Evolutionary conservation across 2,329 filamentous ascomycete species (phyloP).

Genomic region (Mycosphaerella sp.): DNA sequence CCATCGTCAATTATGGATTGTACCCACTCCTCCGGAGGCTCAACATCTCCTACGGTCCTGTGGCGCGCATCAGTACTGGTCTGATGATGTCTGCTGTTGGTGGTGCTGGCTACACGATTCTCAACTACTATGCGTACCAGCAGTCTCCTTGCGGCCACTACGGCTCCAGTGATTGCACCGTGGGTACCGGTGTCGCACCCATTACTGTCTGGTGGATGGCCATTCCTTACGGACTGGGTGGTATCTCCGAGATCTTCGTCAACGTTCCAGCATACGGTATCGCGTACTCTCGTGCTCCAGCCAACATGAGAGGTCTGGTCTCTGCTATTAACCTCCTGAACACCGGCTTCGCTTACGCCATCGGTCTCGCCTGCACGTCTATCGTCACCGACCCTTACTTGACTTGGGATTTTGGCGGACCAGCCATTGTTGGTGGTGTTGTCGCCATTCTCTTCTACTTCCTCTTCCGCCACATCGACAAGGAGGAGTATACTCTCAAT

Average conservation of each 20-base stretch:
- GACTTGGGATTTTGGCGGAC: constrained; percentile 46
- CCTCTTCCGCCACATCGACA: constrained; percentile 41
- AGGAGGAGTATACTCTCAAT: constrained; percentile 26
- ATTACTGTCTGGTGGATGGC: constrained; percentile 42
- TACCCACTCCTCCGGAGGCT: constrained; percentile 41
- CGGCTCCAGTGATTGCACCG: constrained; percentile 34
- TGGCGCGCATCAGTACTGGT: constrained; percentile 46
- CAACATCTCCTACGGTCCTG: constrained; percentile 41
- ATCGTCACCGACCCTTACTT: constrained; percentile 44
- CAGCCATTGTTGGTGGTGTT: constrained; percentile 44
- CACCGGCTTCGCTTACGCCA: constrained; percentile 37
- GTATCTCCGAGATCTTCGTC: constrained; percentile 39
- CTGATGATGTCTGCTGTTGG: constrained; percentile 46
- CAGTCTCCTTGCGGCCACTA: constrained; percentile 41
- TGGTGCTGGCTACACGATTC: constrained; percentile 36
- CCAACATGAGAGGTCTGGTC: constrained; percentile 40
- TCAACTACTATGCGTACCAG: constrained; percentile 45
- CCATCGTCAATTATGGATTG: constrained; percentile 40
- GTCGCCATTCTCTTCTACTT: constrained; percentile 47
- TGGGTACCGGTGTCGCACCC: constrained; percentile 32
- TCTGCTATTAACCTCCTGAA: constrained; percentile 41
- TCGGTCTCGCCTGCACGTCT: constrained; percentile 37
- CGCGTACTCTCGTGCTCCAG: constrained; percentile 41
- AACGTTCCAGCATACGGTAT: constrained; percentile 43
- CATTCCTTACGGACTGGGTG: constrained; percentile 35